Base-by-base conservation (phyloP, 108 stramenopile genomes). In the Pseudonitzschia delicatissima region DNA sequence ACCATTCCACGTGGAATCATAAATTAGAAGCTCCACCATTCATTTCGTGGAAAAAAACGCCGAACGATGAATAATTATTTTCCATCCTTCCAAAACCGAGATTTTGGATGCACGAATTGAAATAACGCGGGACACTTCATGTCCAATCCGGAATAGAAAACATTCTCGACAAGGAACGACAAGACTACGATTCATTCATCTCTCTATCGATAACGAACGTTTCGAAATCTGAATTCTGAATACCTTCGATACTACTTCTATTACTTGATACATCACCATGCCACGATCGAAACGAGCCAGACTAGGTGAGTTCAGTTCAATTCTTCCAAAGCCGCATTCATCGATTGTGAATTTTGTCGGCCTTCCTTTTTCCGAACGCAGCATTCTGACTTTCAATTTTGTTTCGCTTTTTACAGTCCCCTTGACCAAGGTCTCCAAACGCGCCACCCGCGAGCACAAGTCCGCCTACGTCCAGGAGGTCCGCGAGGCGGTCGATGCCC, bases 381-480 rank as follows among this genome's bases (percentile, higher is more conserved):
- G 17, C 17, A 18, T 18, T 45, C 45, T n/a, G 15, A 5, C 15
- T 12, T 45, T 15, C 45, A 45, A n/a, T n/a, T 15, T 5, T 52
- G 5, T 27, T 27, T 28, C 26, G 4, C 5, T 52, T 28, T 23
- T 27, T n/a, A 50, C 62, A 94, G 97, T 96, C 57, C 80, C 85
- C 39, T 72, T 98, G 74, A 97, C 97, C 31, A 93, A 97, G 66
- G 96, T 96, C 7, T 74, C 82, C 55, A 94, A 95, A 58, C 92
- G 95, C 67, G 51, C 76, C 11, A 96, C 93, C 21, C 80, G 95
- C 20, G 94, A 95, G 36, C 95, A 96, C 73, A 98, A 98, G 79
- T 74, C 88, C 28, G 75, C 68, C 27, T 87, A 86, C 36, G 86
- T 97, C 39, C 80, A 93, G 21, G 83, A 87, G 40, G 82, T 98